Conservation (phyloP, 768 basidiomycete genomes). For the Auriscalpium vulgare region DNA sequence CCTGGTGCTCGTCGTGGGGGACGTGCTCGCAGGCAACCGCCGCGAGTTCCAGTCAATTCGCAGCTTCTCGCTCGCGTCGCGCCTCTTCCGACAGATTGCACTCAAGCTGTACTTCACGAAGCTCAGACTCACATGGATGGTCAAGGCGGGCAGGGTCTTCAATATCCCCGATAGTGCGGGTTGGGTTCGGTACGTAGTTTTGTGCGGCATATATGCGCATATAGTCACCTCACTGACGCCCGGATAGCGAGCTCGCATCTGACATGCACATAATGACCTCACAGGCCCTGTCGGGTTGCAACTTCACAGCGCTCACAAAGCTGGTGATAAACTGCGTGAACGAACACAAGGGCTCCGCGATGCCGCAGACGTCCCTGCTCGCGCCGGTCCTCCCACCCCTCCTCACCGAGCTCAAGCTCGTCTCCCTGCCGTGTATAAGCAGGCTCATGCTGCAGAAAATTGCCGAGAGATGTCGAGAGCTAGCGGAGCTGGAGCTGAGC, state of each 20-base stretch:
- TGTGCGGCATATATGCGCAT: conserved; percentile 9
- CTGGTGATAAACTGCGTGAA: conserved; percentile 13
- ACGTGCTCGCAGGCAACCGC: conserved; percentile 11
- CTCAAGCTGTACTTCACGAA: conserved; percentile 20
- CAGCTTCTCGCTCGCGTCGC: conserved; percentile 20
- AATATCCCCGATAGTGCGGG: conserved; percentile 15
- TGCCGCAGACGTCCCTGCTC: conserved; percentile 11
- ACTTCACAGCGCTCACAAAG: conserved; percentile 3
- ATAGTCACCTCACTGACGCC: neutral
- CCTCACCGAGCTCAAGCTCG: conserved; percentile 43
- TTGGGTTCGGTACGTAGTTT: conserved; percentile 22
- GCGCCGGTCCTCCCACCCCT: conserved; percentile 21
- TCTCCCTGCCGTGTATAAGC: conserved; percentile 52
- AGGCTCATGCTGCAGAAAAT: conserved; percentile 38
- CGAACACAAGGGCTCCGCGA: conserved; percentile 8
- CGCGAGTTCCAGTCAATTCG: conserved; percentile 19
- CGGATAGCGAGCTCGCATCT: conserved; percentile 8
- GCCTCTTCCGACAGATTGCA: conserved; percentile 21
- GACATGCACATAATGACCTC: conserved; percentile 9
- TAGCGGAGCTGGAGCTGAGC: conserved; percentile 45
- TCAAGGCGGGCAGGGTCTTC: conserved; percentile 8
- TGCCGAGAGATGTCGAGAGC: conserved; percentile 34
- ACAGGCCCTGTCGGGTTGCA: conserved; percentile 1
- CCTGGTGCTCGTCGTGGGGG: conserved; percentile 18
- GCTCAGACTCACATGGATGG: conserved; percentile 14